Evolutionary conservation across 2,329 filamentous ascomycete species (phyloP), one percentile per base, ranked within the genome.

Genomic region (Pseudocercospora macadamiae): DNA sequence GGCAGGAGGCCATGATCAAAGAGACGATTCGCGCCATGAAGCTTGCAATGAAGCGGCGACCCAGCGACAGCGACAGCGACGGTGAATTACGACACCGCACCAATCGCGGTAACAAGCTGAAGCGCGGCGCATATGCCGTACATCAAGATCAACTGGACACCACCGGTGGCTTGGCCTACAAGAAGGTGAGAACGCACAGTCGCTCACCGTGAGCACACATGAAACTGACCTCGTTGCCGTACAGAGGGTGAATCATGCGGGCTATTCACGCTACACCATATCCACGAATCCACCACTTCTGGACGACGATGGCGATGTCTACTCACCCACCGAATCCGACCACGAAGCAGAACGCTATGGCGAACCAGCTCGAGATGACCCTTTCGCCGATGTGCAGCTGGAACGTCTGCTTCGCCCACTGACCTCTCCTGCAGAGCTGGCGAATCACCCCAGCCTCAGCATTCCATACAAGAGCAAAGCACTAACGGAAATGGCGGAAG

Each of bases 21-120:
- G 86, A 89, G 69, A 89, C 87, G 18, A 86, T 89, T 71, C 79
- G 82, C 65, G 85, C 82, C 53, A 87, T 89, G 82, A 89, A 87
- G 69, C 86, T 86, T 74, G 85, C 86, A 4, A 77, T 88, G 60
- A 88, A 87, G 71, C 65, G 71, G 42, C 86, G 83, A 73, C 79
- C 83, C 64, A 86, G 86, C 58, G 90, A 91, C 62, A 90, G 87
- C 67, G 90, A 93, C 72, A 90, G 89, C 59, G 90, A 93, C 74
- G 86, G 87, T 60, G 83, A 86, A 55, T 86, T 91, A 67, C 82
- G 87, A 60, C 81, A 83, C 67, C 84, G 83, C 67, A 88, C 86
- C 57, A 92, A 92, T 74, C 87, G 89, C 70, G 89, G 89, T 61
- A 86, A 91, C 74, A 93, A 93, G 73, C 80, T 93, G 45, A 90